Evolutionary conservation across 176 grass and related monocot genomes (phyloP).

Genomic region (Cymbopogon citratus): DNA sequence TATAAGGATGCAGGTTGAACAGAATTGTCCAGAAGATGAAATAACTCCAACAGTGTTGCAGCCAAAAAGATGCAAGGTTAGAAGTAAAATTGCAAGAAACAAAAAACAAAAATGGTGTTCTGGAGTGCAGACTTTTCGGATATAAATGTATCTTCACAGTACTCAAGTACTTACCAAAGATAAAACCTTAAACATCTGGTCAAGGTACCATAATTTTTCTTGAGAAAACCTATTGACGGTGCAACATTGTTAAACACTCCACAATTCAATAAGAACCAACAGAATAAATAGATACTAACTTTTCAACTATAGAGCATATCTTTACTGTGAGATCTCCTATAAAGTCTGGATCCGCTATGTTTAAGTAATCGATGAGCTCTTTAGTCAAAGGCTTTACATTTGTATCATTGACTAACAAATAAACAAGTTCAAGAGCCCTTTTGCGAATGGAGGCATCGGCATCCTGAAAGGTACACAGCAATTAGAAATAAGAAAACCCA

Average conservation of each 20-base stretch:
- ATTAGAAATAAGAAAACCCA: slow-evolving; percentile 13
- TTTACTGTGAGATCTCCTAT: slow-evolving; percentile 91
- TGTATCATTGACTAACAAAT: slow-evolving; percentile 80
- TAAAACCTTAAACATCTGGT: slow-evolving; percentile 98
- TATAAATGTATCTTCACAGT: slow-evolving; percentile 1
- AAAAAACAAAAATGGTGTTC: background rate
- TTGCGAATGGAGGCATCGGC: slow-evolving; percentile 97
- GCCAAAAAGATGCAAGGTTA: background rate
- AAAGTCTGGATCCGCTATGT: slow-evolving; percentile 84
- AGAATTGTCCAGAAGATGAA: slow-evolving; percentile 1
- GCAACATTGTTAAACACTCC: slow-evolving; percentile 16
- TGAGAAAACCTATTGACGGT: slow-evolving; percentile 81
- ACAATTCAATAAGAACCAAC: slow-evolving; percentile 11
- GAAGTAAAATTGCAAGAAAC: background rate
- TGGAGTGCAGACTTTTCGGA: slow-evolving; percentile 8
- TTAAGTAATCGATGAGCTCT: slow-evolving; percentile 83
- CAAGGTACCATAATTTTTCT: slow-evolving; percentile 95
- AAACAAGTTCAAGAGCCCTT: slow-evolving; percentile 94
- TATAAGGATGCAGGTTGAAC: slow-evolving; percentile 7
- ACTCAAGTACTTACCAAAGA: slow-evolving; percentile 71
- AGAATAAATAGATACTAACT: slow-evolving; percentile 41
- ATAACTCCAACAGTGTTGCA: background rate
- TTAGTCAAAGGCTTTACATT: slow-evolving; percentile 88
- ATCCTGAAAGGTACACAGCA: slow-evolving; percentile 60
- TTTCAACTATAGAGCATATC: slow-evolving; percentile 88